Conservation (phyloP, 257 asterid genomes). For the Scutellaria baicalensis region DNA sequence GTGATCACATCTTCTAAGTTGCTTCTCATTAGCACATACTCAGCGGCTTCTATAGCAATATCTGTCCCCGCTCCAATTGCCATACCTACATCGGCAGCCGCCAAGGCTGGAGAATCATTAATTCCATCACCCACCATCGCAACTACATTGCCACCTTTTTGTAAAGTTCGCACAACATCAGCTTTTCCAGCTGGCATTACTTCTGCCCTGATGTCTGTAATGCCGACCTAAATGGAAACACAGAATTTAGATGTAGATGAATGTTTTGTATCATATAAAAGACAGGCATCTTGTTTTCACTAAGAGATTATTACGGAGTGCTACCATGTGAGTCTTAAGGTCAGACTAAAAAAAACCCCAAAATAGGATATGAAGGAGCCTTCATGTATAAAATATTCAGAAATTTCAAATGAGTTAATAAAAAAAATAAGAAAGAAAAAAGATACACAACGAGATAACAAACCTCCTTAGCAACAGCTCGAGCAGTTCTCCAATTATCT, state of each 20-base stretch:
- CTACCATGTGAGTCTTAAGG: too few species aligned
- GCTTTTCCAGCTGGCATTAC: constrained; percentile 98
- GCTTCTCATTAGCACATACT: constrained; percentile 82
- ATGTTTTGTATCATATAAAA: background rate
- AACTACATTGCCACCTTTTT: constrained; percentile 64
- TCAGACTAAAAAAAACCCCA: too few species aligned
- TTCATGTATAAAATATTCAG: background rate
- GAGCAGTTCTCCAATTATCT: constrained; percentile 98
- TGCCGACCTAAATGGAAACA: constrained; percentile 60
- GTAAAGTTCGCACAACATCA: constrained; percentile 67
- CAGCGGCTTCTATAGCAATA: constrained; percentile 93
- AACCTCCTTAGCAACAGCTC: constrained; percentile 93
- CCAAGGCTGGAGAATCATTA: constrained; percentile 91
- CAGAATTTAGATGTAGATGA: background rate
- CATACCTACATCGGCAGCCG: constrained; percentile 97
- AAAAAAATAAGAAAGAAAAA: background rate
- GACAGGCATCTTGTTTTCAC: too few species aligned
- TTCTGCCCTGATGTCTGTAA: constrained; percentile 80
- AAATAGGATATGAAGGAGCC: too few species aligned
- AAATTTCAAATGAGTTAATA: background rate
- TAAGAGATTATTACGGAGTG: too few species aligned
- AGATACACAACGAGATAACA: constrained; percentile 1
- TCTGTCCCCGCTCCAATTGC: constrained; percentile 98
- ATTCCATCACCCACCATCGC: constrained; percentile 99
- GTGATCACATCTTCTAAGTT: constrained; percentile 87